Percentiles rank a stretch among this genome's conserved stretches.
Conservation (phyloP, 108 stramenopile species). For the Skeletonema costatum region DNA sequence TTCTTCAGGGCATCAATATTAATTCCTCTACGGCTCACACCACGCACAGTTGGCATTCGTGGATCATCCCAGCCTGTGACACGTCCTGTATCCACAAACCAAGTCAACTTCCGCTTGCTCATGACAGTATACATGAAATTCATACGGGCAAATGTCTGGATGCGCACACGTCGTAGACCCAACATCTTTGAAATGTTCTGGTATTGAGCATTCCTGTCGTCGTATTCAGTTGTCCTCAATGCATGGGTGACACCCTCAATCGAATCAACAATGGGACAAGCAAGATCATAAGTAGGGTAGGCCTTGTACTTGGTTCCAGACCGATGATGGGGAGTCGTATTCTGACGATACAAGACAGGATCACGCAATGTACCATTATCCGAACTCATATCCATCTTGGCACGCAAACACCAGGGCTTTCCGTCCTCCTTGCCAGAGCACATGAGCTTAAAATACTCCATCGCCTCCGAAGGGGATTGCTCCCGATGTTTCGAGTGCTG, state of each 20-base stretch:
- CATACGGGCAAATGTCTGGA: conserved; percentile 96
- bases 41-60: conserved; percentile 97
- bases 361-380: conserved; percentile 98
- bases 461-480: conserved; percentile 72
- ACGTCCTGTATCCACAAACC: conserved; percentile 96
- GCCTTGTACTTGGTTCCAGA: conserved; percentile 97
- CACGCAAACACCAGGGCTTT: conserved; percentile 93
- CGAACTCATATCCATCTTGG: conserved; percentile 95
- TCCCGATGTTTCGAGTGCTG: conserved; percentile 82
- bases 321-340: conserved; percentile 93
- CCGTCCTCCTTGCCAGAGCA: conserved; percentile 84
- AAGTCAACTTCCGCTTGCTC: conserved; percentile 97
- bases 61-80: conserved; percentile 99
- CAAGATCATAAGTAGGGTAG: conserved; percentile 99
- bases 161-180: conserved; percentile 87
- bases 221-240: conserved; percentile 98
- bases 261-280: conserved; percentile 99
- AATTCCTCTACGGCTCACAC: conserved; percentile 94
- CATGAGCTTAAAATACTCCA: conserved; percentile 87
- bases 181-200: conserved; percentile 89
- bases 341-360: conserved; percentile 97
- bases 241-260: conserved; percentile 99
- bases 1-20: conserved; percentile 81
- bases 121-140: conserved; percentile 97
- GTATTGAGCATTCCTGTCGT: conserved; percentile 97